Percentiles rank a stretch among this genome's conserved stretches.
These are phyloP conservation scores for Globisporangium middletonii DNA, from an alignment of 352 stramenopile species.

Conservation along the genomic window DNA sequence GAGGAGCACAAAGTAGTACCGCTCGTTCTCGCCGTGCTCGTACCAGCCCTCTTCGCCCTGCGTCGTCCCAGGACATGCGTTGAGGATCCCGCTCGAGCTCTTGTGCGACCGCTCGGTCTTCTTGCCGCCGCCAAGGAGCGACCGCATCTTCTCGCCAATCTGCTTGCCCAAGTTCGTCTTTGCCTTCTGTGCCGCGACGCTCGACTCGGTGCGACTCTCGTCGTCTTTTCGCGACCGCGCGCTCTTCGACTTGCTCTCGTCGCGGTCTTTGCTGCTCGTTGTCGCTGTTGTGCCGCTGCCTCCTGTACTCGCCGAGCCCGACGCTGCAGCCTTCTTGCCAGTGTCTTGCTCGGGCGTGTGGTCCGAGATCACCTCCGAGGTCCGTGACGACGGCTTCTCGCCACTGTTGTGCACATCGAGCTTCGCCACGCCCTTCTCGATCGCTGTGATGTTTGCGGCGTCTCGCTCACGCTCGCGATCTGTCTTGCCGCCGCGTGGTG, in stretches of 20 bases:
- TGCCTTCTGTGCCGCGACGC: constrained; percentile 22
- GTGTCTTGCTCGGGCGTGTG: constrained; percentile 11
- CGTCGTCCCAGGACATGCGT: constrained; percentile 66
- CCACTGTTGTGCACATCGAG: constrained; percentile 22
- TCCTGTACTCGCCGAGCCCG: not conserved
- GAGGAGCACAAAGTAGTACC: constrained; percentile 82
- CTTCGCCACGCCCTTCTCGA: constrained; percentile 32
- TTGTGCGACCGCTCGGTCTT: constrained; percentile 60
- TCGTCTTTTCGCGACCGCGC: constrained; percentile 40
- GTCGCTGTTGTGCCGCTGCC: not conserved
- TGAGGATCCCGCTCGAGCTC: constrained; percentile 72
- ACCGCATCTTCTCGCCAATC: constrained; percentile 81
- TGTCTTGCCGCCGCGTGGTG: not conserved
- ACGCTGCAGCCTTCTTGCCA: constrained; percentile 5
- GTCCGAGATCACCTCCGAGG: constrained; percentile 14
- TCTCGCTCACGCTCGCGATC: not conserved
- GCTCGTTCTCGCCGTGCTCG: constrained; percentile 81
- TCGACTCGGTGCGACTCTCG: constrained; percentile 36
- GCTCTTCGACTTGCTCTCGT: constrained; percentile 11
- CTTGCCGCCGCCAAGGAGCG: constrained; percentile 63
- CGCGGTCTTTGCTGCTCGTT: not conserved
- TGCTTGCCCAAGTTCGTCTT: constrained; percentile 57
- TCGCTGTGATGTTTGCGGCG: not conserved
- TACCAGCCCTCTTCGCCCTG: constrained; percentile 87
- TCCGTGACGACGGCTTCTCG: constrained; percentile 16